A percentile compares a stretch with the other conserved stretches of the same genome.
Conservation (phyloP, 1,139 yeast genomes). For the Debaryomyces robertsiae region DNA sequence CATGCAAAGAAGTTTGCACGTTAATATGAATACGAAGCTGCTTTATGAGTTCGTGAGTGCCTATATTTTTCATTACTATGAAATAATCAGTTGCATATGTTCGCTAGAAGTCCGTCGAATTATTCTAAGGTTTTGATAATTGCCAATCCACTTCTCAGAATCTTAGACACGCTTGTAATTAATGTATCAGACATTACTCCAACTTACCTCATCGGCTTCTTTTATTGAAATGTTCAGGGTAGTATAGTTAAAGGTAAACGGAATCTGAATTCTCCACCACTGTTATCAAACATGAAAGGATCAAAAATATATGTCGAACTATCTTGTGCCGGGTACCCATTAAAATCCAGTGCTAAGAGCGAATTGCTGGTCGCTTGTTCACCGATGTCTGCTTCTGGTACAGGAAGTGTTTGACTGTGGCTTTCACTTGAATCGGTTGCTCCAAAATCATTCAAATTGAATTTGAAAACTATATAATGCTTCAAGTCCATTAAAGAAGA, state of each 20-base stretch:
- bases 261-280: slow-evolving; percentile 39
- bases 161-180: too few species aligned
- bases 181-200: too few species aligned
- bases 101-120: too few species aligned
- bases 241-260: slow-evolving; percentile 34
- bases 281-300: slow-evolving; percentile 27
- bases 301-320: not conserved
- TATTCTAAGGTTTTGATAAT: too few species aligned
- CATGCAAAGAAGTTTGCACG: too few species aligned
- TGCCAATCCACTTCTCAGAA: too few species aligned
- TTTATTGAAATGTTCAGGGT: too few species aligned
- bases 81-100: too few species aligned
- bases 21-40: too few species aligned
- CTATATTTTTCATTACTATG: too few species aligned
- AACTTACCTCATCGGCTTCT: too few species aligned
- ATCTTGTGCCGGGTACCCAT: not conserved
- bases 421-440: not conserved
- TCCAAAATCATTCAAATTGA: slow-evolving; percentile 34
- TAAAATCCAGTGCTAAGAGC: not conserved
- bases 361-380: not conserved
- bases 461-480: slow-evolving; percentile 42
- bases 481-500: slow-evolving; percentile 40
- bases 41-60: too few species aligned
- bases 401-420: not conserved
- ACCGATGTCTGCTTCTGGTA: not conserved